Percentiles rank a stretch among this genome's conserved stretches.
These are phyloP conservation scores for Schizochytrium sp. DNA, from an alignment of 108 stramenopile species.

Conservation along the genomic window DNA sequence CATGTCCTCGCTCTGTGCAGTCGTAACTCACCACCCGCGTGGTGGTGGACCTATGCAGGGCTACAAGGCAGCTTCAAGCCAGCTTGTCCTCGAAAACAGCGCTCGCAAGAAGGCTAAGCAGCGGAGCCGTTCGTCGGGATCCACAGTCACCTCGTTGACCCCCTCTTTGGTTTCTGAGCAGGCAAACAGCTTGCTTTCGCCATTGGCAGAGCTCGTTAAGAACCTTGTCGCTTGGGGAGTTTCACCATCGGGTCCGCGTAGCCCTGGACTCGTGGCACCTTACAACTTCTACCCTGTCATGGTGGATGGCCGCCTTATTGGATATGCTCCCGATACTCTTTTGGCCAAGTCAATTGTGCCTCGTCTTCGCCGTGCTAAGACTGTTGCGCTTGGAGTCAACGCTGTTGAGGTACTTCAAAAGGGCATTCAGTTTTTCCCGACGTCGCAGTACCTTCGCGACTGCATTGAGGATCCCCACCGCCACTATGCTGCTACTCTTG, in stretches of 20 bases:
- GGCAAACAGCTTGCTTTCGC: background rate
- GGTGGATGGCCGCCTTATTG: constrained; percentile 71
- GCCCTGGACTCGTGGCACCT: constrained; percentile 62
- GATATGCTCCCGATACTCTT: constrained; percentile 58
- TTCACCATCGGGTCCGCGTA: constrained; percentile 64
- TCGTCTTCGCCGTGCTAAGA: constrained; percentile 68
- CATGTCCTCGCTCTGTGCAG: constrained; percentile 83
- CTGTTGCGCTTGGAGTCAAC: constrained; percentile 11
- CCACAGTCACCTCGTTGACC: background rate
- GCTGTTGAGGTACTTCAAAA: constrained; percentile 20
- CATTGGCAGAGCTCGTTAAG: constrained; percentile 37
- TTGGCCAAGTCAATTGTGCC: constrained; percentile 60
- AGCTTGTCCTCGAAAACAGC: constrained; percentile 3
- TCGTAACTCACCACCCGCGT: constrained; percentile 63
- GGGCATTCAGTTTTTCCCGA: constrained; percentile 27
- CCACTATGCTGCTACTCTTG: constrained; percentile 16
- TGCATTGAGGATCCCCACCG: background rate
- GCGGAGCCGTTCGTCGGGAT: background rate
- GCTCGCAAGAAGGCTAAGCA: constrained; percentile 57
- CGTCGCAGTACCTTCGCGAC: background rate
- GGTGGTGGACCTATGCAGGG: constrained; percentile 38
- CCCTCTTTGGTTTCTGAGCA: constrained; percentile 48
- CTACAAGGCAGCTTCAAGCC: constrained; percentile 1
- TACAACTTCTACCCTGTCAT: constrained; percentile 68
- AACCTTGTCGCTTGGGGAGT: constrained; percentile 70